Conservation (phyloP, 1,284 basidiomycete species). For the Irpex sp. region DNA sequence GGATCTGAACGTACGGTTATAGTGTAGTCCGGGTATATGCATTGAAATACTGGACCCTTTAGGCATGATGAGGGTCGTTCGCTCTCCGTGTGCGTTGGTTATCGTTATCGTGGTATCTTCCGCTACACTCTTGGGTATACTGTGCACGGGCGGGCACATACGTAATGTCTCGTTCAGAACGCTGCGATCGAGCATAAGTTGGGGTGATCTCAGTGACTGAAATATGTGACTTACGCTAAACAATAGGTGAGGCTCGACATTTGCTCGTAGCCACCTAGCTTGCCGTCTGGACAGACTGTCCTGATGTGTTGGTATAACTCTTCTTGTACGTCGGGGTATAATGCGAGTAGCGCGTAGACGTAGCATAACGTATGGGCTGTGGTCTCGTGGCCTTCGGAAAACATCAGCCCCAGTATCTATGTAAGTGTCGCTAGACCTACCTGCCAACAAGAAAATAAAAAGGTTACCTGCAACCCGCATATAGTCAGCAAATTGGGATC, state of each 20-base stretch:
- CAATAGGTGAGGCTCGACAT: slow-evolving; percentile 14
- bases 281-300: slow-evolving; percentile 36
- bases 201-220: neutral
- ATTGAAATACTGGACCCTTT: slow-evolving; percentile 39
- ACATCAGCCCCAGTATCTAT: neutral
- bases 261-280: slow-evolving; percentile 30
- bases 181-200: slow-evolving; percentile 24
- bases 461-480: slow-evolving; percentile 41
- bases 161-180: slow-evolving; percentile 59
- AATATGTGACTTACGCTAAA: slow-evolving; percentile 13
- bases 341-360: slow-evolving; percentile 46
- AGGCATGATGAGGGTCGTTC: slow-evolving; percentile 39
- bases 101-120: slow-evolving; percentile 43
- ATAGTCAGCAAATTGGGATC: neutral
- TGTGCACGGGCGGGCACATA: slow-evolving; percentile 50
- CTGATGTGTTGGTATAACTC: slow-evolving; percentile 50
- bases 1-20: slow-evolving; percentile 25
- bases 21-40: slow-evolving; percentile 42
- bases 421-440: slow-evolving; percentile 7
- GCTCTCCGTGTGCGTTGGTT: slow-evolving; percentile 37
- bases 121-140: slow-evolving; percentile 46
- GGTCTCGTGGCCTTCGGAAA: slow-evolving; percentile 46
- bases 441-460: slow-evolving; percentile 44
- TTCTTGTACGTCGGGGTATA: slow-evolving; percentile 61
- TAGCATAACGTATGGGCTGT: slow-evolving; percentile 56